A percentile compares a stretch with the other conserved stretches of the same genome.
Conservation (phyloP, 1,284 basidiomycete species). For the Austroboletus olivaceoglutinosus region DNA sequence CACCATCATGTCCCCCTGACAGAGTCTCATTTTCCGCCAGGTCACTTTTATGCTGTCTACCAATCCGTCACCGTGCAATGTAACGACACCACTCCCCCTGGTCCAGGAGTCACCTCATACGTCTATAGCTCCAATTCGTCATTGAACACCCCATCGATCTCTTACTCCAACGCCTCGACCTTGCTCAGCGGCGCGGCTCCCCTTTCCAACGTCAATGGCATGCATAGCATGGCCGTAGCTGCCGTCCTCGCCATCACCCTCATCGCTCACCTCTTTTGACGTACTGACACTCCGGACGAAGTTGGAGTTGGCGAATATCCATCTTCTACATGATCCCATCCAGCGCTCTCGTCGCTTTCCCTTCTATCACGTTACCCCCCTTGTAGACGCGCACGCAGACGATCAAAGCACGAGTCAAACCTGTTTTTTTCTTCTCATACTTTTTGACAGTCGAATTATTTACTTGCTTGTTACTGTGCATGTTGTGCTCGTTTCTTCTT, state of each 20-base stretch:
- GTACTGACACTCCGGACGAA: background rate
- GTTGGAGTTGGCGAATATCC: background rate
- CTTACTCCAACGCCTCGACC: constrained; percentile 55
- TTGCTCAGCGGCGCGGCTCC: constrained; percentile 37
- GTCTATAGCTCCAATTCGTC: constrained; percentile 57
- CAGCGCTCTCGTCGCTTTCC: background rate
- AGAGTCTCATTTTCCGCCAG: constrained; percentile 21
- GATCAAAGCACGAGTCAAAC: background rate
- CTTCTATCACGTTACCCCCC: background rate
- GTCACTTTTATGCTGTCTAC: constrained; percentile 61
- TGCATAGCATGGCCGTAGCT: constrained; percentile 13
- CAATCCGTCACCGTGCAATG: constrained; percentile 61
- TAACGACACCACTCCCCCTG: constrained; percentile 44
- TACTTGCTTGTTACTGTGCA: too few species aligned
- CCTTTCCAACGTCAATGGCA: constrained; percentile 6
- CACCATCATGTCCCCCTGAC: background rate
- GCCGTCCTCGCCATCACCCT: constrained; percentile 23
- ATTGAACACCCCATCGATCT: constrained; percentile 47
- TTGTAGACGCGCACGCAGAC: background rate
- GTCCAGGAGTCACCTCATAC: constrained; percentile 55
- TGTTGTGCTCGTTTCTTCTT: constrained; percentile 1
- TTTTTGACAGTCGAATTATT: too few species aligned
- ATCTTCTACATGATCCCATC: background rate
- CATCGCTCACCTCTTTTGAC: constrained; percentile 27
- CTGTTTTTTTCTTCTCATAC: background rate